These are phyloP conservation scores for Endocarpon pusillum DNA, from an alignment of 495 filamentous ascomycete genomes.

Conservation along the genomic window DNA sequence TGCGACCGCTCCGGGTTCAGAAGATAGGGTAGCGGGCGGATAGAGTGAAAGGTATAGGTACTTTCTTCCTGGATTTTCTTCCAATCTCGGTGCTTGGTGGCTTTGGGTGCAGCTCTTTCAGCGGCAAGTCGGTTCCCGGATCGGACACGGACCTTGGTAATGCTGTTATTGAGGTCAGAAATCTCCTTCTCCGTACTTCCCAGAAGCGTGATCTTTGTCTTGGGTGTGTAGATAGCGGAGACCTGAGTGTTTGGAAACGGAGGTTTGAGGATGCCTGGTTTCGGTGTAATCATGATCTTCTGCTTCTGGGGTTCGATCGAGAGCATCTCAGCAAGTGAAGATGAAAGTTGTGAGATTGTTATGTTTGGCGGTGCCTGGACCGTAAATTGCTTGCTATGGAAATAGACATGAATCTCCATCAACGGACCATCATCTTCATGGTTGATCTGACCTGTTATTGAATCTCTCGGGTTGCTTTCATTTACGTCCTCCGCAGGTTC, in stretches of 20 bases:
- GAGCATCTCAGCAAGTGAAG: slow-evolving; percentile 32
- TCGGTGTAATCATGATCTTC: slow-evolving; percentile 56
- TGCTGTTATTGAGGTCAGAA: slow-evolving; percentile 22
- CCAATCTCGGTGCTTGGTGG: slow-evolving; percentile 26
- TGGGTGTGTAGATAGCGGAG: slow-evolving; percentile 20
- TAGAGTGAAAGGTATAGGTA: slow-evolving; percentile 64
- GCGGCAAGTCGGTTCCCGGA: slow-evolving; percentile 22
- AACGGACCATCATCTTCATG: slow-evolving; percentile 1
- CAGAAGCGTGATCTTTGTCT: slow-evolving; percentile 26
- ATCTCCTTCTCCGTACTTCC: slow-evolving; percentile 22
- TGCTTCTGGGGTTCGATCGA: slow-evolving; percentile 52
- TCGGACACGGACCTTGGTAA: slow-evolving; percentile 20
- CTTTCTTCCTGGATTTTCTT: slow-evolving; percentile 25
- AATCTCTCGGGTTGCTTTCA: no score
- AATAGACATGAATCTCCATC: slow-evolving; percentile 33
- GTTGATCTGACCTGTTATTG: no score
- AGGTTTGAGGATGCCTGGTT: slow-evolving; percentile 47
- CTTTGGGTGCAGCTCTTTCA: slow-evolving; percentile 16
- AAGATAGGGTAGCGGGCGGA: slow-evolving; percentile 64
- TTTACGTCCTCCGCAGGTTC: no score
- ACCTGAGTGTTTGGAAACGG: slow-evolving; percentile 34
- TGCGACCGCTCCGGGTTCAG: slow-evolving; percentile 50
- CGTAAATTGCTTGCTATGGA: slow-evolving; percentile 54
- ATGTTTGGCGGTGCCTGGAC: slow-evolving; percentile 50
- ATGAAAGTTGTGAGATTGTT: slow-evolving; percentile 52